phyloP scores from a whole-genome alignment of 495 filamentous ascomycete species.

The Durotheca rogersii region DNA sequence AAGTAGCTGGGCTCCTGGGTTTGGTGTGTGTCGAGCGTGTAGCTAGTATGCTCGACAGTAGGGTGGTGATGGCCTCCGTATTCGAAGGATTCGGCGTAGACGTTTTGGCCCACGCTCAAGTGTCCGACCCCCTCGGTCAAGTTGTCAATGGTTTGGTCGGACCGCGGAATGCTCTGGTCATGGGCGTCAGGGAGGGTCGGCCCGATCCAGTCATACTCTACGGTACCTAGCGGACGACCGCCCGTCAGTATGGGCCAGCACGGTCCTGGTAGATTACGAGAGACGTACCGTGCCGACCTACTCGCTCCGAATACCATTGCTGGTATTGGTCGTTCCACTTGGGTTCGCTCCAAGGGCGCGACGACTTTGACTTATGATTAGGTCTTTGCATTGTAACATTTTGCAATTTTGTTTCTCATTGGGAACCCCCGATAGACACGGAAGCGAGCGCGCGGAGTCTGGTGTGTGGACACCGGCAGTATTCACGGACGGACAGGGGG shows the following conservation, averaged over 20 bases:
- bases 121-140: slow-evolving; percentile 22
- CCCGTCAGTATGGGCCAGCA: slow-evolving; percentile 19
- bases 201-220: slow-evolving; percentile 29
- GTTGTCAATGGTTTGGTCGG: slow-evolving; percentile 26
- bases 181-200: slow-evolving; percentile 16
- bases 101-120: slow-evolving; percentile 18
- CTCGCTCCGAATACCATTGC: slow-evolving; percentile 31
- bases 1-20: slow-evolving; percentile 20
- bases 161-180: slow-evolving; percentile 32
- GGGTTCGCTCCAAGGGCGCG: slow-evolving; percentile 34
- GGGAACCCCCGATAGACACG: slow-evolving; percentile 7
- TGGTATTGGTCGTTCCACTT: slow-evolving; percentile 33
- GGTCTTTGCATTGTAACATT: slow-evolving; percentile 39
- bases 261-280: slow-evolving; percentile 3
- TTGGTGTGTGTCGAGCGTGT: slow-evolving; percentile 27
- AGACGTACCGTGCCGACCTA: slow-evolving; percentile 32
- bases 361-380: slow-evolving; percentile 33
- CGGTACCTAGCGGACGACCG: slow-evolving; percentile 16
- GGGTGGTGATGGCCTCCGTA: slow-evolving; percentile 17
- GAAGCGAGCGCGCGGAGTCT: slow-evolving; percentile 14
- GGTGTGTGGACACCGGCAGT: slow-evolving; percentile 11
- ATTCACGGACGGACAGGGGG: slow-evolving; percentile 21
- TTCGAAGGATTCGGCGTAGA: slow-evolving; percentile 17
- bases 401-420: slow-evolving; percentile 29
- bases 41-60: slow-evolving; percentile 22